Conservation (phyloP, 352 stramenopile species). For the Globisporangium rhizosaccharum region DNA sequence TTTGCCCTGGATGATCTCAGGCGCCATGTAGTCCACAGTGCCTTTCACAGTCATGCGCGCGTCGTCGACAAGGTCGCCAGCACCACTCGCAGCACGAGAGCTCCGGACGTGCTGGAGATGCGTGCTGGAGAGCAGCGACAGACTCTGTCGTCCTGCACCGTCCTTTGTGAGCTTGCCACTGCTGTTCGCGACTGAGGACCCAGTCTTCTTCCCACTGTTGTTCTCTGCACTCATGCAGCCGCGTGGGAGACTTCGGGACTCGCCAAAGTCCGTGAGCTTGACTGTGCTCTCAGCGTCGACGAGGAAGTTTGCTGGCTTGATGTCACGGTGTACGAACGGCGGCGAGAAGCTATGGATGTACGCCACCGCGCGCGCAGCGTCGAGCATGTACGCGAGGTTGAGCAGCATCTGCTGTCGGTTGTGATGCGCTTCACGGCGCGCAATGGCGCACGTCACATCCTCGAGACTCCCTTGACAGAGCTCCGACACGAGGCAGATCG, state of each 20-base stretch:
- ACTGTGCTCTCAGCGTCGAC: slow-evolving; percentile 47
- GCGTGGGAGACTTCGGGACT: slow-evolving; percentile 45
- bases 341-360: slow-evolving; percentile 76
- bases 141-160: slow-evolving; percentile 15
- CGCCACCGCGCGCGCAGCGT: slow-evolving; percentile 54
- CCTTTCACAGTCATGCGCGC: slow-evolving; percentile 53
- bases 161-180: not conserved
- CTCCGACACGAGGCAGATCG: slow-evolving; percentile 64
- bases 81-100: slow-evolving; percentile 12
- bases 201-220: slow-evolving; percentile 8
- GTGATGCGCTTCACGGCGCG: slow-evolving; percentile 22
- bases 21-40: slow-evolving; percentile 77
- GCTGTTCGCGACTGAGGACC: not conserved
- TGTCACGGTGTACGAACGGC: slow-evolving; percentile 70
- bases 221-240: slow-evolving; percentile 19
- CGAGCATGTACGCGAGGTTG: slow-evolving; percentile 58
- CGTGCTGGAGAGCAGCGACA: slow-evolving; percentile 26
- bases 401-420: slow-evolving; percentile 56
- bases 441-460: slow-evolving; percentile 38
- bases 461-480: slow-evolving; percentile 58
- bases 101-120: slow-evolving; percentile 24
- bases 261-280: slow-evolving; percentile 70
- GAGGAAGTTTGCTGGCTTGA: slow-evolving; percentile 74
- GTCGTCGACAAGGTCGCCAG: not conserved
- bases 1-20: slow-evolving; percentile 66